A percentile compares a stretch with the other conserved stretches of the same genome.
phyloP scores from a whole-genome alignment of 2,329 filamentous ascomycete genomes.

The Scortechinia acanthostroma region DNA sequence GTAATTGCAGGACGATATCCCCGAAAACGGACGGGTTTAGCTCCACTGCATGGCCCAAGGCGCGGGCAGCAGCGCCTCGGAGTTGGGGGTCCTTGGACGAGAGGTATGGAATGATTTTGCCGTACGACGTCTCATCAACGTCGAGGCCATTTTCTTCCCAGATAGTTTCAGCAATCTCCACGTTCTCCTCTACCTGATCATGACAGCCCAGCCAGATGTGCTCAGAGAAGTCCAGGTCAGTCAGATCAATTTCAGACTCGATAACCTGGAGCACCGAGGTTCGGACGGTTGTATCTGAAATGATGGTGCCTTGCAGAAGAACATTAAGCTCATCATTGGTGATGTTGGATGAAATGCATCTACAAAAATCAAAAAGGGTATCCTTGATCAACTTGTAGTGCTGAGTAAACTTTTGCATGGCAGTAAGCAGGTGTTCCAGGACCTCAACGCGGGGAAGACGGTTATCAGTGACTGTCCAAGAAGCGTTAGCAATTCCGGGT shows the following conservation, averaged over 20 bases:
- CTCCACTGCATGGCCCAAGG: slow-evolving; percentile 69
- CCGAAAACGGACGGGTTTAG: slow-evolving; percentile 51
- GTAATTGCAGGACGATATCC: slow-evolving; percentile 55
- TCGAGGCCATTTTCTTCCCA: slow-evolving; percentile 90
- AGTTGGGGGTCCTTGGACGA: slow-evolving; percentile 75
- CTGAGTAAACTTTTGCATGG: slow-evolving; percentile 83
- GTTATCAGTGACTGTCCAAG: slow-evolving; percentile 43
- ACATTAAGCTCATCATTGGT: slow-evolving; percentile 63
- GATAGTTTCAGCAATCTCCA: slow-evolving; percentile 74
- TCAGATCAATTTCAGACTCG: slow-evolving; percentile 84
- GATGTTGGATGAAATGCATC: slow-evolving; percentile 79
- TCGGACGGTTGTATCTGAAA: slow-evolving; percentile 72
- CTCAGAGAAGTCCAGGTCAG: slow-evolving; percentile 75
- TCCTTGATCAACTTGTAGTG: slow-evolving; percentile 95
- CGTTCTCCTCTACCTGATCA: slow-evolving; percentile 83
- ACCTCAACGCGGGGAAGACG: slow-evolving; percentile 72
- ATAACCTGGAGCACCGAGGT: slow-evolving; percentile 83
- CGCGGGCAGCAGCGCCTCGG: slow-evolving; percentile 73
- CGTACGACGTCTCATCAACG: slow-evolving; percentile 56
- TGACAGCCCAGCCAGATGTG: slow-evolving; percentile 92
- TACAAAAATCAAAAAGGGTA: slow-evolving; percentile 78
- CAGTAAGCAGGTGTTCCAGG: slow-evolving; percentile 63
- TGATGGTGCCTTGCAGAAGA: slow-evolving; percentile 72
- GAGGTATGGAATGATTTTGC: slow-evolving; percentile 70
- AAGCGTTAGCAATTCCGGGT: too few relatives aligned